phyloP scores from a whole-genome alignment of 2,329 filamentous ascomycete species.

The Aspergillus cejpii region DNA sequence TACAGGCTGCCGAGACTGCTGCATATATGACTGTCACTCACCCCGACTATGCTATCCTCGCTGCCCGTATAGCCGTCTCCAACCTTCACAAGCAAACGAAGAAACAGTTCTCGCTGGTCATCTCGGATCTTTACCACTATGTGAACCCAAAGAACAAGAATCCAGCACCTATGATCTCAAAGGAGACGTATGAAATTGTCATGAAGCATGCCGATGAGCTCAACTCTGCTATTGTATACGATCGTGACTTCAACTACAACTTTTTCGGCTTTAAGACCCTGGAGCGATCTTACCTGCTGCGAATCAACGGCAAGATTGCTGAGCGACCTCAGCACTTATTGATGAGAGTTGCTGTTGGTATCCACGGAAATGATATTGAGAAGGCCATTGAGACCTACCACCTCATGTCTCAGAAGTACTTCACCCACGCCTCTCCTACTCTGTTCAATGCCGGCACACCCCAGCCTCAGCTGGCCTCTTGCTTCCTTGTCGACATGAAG shows the following conservation, averaged over 20 bases:
- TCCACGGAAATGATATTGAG: slow-evolving; percentile 92
- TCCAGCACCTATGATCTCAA: slow-evolving; percentile 87
- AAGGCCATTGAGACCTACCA: slow-evolving; percentile 96
- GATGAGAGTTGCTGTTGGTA: slow-evolving; percentile 96
- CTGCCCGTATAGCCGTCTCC: slow-evolving; percentile 95
- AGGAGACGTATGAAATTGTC: slow-evolving; percentile 82
- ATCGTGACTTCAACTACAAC: slow-evolving; percentile 99
- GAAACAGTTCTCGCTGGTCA: slow-evolving; percentile 97
- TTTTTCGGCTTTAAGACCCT: slow-evolving; percentile 99
- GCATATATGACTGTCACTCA: slow-evolving; percentile 99
- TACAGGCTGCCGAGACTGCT: slow-evolving; percentile 90
- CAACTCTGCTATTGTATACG: slow-evolving; percentile 97
- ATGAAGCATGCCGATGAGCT: slow-evolving; percentile 96
- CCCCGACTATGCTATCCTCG: slow-evolving; percentile 97
- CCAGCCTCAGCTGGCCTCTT: slow-evolving; percentile 88
- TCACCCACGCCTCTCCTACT: slow-evolving; percentile 95
- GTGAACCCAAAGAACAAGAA: slow-evolving; percentile 86
- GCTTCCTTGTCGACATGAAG: slow-evolving; percentile 99
- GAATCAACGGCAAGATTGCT: slow-evolving; percentile 90
- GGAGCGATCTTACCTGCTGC: slow-evolving; percentile 93
- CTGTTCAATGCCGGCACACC: slow-evolving; percentile 98
- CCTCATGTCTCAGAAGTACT: slow-evolving; percentile 97
- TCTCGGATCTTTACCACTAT: slow-evolving; percentile 90
- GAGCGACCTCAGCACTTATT: slow-evolving; percentile 99
- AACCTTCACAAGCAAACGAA: slow-evolving; percentile 99